phyloP scores from a whole-genome alignment of 441 rosid species.

The Manihot esculenta region DNA sequence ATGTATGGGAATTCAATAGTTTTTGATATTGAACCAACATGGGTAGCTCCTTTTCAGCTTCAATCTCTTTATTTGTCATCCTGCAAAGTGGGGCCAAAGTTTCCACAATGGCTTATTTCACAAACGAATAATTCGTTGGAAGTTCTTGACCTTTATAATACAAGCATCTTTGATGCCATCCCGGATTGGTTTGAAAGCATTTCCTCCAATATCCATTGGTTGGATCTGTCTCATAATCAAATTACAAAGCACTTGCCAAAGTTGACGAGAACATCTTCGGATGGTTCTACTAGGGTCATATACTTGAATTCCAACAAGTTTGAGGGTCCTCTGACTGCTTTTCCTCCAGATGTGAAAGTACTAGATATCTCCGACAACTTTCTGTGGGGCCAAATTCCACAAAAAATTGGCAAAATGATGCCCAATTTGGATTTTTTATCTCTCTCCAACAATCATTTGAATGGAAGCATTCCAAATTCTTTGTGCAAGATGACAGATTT shows the following conservation, averaged over 20 bases:
- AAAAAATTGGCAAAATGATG: no score
- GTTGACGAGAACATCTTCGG: no score
- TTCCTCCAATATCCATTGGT: not conserved
- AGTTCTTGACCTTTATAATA: not conserved
- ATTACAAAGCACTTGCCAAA: not conserved
- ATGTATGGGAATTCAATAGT: not conserved
- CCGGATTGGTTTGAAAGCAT: slow-evolving; percentile 16
- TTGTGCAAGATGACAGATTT: not conserved
- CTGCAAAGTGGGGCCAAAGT: not conserved
- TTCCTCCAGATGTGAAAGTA: no score
- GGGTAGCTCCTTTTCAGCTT: slow-evolving; percentile 23
- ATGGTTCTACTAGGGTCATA: no score
- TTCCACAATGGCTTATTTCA: no score
- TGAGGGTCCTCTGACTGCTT: no score
- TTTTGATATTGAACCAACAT: not conserved
- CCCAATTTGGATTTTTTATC: no score
- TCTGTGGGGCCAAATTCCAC: no score
- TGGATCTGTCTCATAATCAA: slow-evolving; percentile 21
- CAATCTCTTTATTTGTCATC: not conserved
- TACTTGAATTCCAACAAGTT: no score
- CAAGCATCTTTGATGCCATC: slow-evolving; percentile 16
- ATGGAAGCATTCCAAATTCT: slow-evolving; percentile 21
- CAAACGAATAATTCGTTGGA: not conserved
- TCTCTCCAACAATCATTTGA: not conserved
- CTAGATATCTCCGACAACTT: no score